Percentiles rank a stretch among this genome's conserved stretches.
Evolutionary conservation across 2,329 filamentous ascomycete genomes (phyloP).

Genomic region (Hymenoscyphus fructigenus): DNA sequence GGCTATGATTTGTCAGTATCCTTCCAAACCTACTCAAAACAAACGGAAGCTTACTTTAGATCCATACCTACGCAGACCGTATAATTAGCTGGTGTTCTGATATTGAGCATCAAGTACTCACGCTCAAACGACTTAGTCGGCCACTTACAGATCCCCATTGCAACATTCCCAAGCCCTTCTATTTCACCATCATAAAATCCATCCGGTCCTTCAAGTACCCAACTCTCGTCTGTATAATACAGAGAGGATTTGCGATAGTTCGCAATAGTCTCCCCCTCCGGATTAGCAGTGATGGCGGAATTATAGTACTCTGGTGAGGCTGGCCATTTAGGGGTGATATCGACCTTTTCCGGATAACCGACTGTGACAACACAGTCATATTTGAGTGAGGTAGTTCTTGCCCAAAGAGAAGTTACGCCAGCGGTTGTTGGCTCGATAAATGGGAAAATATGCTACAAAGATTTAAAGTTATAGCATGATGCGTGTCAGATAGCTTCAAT

Average conservation of each 20-base stretch:
- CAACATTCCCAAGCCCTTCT: conserved; percentile 49
- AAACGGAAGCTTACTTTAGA: conserved; percentile 48
- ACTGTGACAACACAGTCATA: conserved; percentile 67
- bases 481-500: conserved; percentile 6
- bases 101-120: conserved; percentile 14
- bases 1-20: conserved; percentile 37
- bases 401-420: conserved; percentile 72
- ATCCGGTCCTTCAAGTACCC: conserved; percentile 53
- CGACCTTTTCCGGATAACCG: conserved; percentile 72
- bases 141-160: conserved; percentile 60
- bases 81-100: conserved; percentile 6
- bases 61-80: conserved; percentile 51
- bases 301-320: conserved; percentile 54
- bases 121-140: conserved; percentile 14
- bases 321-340: conserved; percentile 51
- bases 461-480: conserved; percentile 71
- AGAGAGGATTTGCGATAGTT: conserved; percentile 62
- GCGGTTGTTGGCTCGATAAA: conserved; percentile 65
- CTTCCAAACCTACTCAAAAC: conserved; percentile 16
- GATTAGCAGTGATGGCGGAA: conserved; percentile 53
- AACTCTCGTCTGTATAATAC: conserved; percentile 60
- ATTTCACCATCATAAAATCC: conserved; percentile 51
- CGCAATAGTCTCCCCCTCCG: conserved; percentile 57
- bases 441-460: conserved; percentile 63
- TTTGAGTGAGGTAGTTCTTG: conserved; percentile 62